Conservation (phyloP, 2,329 filamentous ascomycete genomes). For the Grosmannia serpens region DNA sequence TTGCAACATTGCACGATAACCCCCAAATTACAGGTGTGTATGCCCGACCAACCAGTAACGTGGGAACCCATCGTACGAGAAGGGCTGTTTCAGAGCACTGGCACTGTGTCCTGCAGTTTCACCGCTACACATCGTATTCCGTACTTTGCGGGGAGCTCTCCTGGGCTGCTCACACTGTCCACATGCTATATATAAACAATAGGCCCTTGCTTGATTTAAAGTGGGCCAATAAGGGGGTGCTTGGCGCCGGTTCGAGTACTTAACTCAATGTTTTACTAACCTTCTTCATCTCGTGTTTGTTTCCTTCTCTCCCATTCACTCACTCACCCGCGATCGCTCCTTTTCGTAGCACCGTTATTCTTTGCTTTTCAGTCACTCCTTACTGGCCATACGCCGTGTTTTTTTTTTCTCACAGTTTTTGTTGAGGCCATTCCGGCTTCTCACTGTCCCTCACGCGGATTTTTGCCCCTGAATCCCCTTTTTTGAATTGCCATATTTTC, state of each 20-base stretch:
- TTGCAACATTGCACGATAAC: too few relatives aligned
- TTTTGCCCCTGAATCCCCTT: not conserved
- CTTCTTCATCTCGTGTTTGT: not conserved
- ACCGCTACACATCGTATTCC: too few relatives aligned
- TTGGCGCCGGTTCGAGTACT: not conserved
- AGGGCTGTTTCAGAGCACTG: too few relatives aligned
- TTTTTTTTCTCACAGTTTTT: not conserved
- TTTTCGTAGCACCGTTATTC: not conserved
- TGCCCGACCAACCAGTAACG: too few relatives aligned
- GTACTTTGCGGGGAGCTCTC: too few relatives aligned
- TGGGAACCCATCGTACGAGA: too few relatives aligned
- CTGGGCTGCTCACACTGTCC: too few relatives aligned
- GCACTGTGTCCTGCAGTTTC: too few relatives aligned
- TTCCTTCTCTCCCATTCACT: not conserved
- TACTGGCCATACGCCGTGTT: not conserved
- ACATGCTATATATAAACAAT: too few relatives aligned
- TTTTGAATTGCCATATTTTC: not conserved
- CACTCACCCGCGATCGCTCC: not conserved
- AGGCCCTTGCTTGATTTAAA: not conserved
- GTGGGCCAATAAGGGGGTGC: not conserved
- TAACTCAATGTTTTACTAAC: not conserved
- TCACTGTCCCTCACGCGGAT: not conserved
- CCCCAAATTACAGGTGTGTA: too few relatives aligned
- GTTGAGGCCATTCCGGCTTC: too few relatives aligned
- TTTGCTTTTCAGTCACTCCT: not conserved